Evolutionary conservation across 352 stramenopile genomes (phyloP).

Genomic region (Aphanomyces astaci): DNA sequence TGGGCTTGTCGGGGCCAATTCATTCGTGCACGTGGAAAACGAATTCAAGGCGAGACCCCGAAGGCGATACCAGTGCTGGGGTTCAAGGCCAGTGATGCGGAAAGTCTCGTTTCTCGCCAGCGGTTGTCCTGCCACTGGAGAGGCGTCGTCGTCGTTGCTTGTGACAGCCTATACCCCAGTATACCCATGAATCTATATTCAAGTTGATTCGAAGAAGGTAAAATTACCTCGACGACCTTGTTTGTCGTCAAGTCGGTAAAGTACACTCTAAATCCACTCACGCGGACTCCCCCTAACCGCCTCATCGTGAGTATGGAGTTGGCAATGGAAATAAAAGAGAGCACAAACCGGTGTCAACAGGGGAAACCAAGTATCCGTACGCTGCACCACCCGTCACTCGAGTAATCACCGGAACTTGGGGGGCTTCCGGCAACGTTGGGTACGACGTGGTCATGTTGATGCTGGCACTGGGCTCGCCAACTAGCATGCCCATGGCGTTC

Average conservation of each 20-base stretch:
- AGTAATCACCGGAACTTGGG: slow-evolving; percentile 29
- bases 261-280: slow-evolving; percentile 38
- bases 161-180: slow-evolving; percentile 27
- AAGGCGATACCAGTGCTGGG: background rate
- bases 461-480: slow-evolving; percentile 32
- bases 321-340: background rate
- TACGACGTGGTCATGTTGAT: slow-evolving; percentile 31
- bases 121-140: slow-evolving; percentile 4
- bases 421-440: slow-evolving; percentile 30
- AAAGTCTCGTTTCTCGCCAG: background rate
- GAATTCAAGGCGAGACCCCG: background rate
- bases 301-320: too few species aligned
- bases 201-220: too few species aligned
- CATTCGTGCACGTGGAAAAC: background rate
- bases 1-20: background rate
- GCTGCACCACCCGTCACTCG: slow-evolving; percentile 42
- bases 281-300: slow-evolving; percentile 43
- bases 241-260: slow-evolving; percentile 30
- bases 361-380: slow-evolving; percentile 24
- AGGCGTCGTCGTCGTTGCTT: slow-evolving; percentile 39
- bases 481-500: slow-evolving; percentile 24
- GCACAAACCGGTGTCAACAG: slow-evolving; percentile 35
- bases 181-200: too few species aligned
- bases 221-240: slow-evolving; percentile 24
- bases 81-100: background rate